phyloP scores from a whole-genome alignment of 768 basidiomycete species.

The Xerocomellus amylosporus region DNA sequence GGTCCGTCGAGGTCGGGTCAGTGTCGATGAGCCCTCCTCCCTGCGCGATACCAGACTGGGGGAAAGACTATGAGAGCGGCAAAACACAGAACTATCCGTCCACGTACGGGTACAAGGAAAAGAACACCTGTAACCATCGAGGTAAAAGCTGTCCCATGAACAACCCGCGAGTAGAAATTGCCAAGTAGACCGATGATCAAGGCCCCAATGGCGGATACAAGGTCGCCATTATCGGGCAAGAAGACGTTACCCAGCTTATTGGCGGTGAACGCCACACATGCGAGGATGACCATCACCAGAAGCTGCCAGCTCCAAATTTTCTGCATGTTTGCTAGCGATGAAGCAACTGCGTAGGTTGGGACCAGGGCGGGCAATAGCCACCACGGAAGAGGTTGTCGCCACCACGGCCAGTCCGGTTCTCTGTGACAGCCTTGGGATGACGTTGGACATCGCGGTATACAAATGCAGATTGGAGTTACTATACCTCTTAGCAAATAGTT shows the following conservation, averaged over 20 bases:
- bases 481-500: slow-evolving; percentile 33
- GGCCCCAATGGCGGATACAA: slow-evolving; percentile 77
- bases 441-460: slow-evolving; percentile 28
- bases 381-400: slow-evolving; percentile 72
- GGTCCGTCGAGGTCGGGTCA: slow-evolving; percentile 47
- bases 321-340: slow-evolving; percentile 76
- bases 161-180: slow-evolving; percentile 74
- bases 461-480: not conserved
- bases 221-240: slow-evolving; percentile 65
- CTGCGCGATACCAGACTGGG: slow-evolving; percentile 71
- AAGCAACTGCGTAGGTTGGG: slow-evolving; percentile 70
- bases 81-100: not conserved
- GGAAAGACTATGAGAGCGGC: slow-evolving; percentile 19
- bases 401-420: slow-evolving; percentile 74
- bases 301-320: slow-evolving; percentile 67
- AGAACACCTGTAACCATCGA: slow-evolving; percentile 93
- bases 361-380: slow-evolving; percentile 79
- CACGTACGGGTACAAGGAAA: slow-evolving; percentile 80
- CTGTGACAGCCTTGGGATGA: slow-evolving; percentile 65
- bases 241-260: slow-evolving; percentile 60
- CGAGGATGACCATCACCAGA: slow-evolving; percentile 78
- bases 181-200: slow-evolving; percentile 76
- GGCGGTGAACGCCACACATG: slow-evolving; percentile 70
- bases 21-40: slow-evolving; percentile 62
- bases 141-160: slow-evolving; percentile 81